Percentiles rank a stretch among this genome's conserved stretches.
These are phyloP conservation scores for Penicillium daleae DNA, from an alignment of 495 filamentous ascomycete genomes.

Conservation along the genomic window DNA sequence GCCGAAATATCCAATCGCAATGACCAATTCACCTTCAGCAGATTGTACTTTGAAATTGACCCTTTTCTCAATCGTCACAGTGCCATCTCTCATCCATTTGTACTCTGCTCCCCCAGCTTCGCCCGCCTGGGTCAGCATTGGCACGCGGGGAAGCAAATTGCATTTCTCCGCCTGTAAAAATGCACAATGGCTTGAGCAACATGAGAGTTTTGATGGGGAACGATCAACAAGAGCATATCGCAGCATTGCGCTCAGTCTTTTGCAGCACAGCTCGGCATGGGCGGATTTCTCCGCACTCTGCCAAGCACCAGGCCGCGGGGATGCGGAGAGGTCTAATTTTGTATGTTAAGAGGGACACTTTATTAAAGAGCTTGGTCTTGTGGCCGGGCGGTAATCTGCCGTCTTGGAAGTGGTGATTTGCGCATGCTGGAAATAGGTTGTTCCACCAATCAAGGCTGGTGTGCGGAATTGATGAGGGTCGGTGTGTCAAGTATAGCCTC, in stretches of 20 bases:
- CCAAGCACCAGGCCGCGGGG: slow-evolving; percentile 19
- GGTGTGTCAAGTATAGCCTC: background rate
- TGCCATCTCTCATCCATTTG: background rate
- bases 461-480: background rate
- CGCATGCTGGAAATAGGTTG: slow-evolving; percentile 5
- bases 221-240: slow-evolving; percentile 15
- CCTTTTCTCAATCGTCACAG: background rate
- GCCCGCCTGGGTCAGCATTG: slow-evolving; percentile 1
- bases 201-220: background rate
- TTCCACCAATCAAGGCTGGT: slow-evolving; percentile 26
- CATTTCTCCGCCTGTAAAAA: slow-evolving; percentile 43
- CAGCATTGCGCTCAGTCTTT: background rate
- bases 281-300: slow-evolving; percentile 23
- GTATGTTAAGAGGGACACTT: background rate
- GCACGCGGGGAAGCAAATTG: slow-evolving; percentile 7
- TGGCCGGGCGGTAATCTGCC: slow-evolving; percentile 20
- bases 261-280: background rate
- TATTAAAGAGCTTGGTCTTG: background rate
- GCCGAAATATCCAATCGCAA: background rate
- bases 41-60: background rate
- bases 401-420: slow-evolving; percentile 22
- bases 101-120: background rate
- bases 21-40: background rate
- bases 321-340: slow-evolving; percentile 14
- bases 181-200: background rate